phyloP scores from a whole-genome alignment of 2,329 filamentous ascomycete genomes.

The Aspergillus sp. region DNA sequence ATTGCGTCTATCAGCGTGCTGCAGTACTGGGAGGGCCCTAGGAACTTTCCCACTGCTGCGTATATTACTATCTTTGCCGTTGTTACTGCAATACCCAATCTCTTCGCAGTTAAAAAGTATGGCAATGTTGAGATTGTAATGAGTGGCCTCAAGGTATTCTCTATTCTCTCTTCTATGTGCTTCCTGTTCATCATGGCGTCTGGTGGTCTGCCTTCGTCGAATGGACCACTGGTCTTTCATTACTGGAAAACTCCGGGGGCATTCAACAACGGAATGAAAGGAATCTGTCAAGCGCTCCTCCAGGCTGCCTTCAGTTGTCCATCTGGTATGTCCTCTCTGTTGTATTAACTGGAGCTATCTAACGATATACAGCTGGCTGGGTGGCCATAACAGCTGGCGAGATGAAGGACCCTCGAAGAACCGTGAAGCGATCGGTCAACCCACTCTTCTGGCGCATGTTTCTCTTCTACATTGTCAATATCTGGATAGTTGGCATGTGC shows the following conservation, averaged over 20 bases:
- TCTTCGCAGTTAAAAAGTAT: constrained; percentile 28
- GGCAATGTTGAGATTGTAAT: constrained; percentile 23
- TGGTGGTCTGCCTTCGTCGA: constrained; percentile 30
- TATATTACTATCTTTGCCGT: constrained; percentile 36
- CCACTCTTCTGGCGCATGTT: constrained; percentile 37
- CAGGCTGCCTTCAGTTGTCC: constrained; percentile 36
- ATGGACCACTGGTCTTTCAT: constrained; percentile 33
- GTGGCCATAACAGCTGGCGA: constrained; percentile 34
- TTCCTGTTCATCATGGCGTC: constrained; percentile 38
- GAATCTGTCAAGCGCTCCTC: constrained; percentile 34
- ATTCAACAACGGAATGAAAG: constrained; percentile 35
- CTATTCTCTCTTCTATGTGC: constrained; percentile 33
- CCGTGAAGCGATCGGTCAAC: constrained; percentile 30
- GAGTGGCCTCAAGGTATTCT: constrained; percentile 31
- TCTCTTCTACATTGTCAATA: constrained; percentile 35
- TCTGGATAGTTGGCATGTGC: constrained; percentile 38
- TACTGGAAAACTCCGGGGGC: constrained; percentile 30
- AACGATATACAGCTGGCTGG: neutral
- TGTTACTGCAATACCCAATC: constrained; percentile 26
- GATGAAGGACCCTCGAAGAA: constrained; percentile 28
- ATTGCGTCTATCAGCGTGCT: constrained; percentile 35
- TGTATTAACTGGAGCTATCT: neutral
- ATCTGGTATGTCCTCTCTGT: constrained; percentile 24
- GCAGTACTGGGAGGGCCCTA: constrained; percentile 30
- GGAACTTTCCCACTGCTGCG: constrained; percentile 29